Evolutionary conservation across 83 land plant genomes (phyloP).

Genomic region (Diphasiastrum complanatum): DNA sequence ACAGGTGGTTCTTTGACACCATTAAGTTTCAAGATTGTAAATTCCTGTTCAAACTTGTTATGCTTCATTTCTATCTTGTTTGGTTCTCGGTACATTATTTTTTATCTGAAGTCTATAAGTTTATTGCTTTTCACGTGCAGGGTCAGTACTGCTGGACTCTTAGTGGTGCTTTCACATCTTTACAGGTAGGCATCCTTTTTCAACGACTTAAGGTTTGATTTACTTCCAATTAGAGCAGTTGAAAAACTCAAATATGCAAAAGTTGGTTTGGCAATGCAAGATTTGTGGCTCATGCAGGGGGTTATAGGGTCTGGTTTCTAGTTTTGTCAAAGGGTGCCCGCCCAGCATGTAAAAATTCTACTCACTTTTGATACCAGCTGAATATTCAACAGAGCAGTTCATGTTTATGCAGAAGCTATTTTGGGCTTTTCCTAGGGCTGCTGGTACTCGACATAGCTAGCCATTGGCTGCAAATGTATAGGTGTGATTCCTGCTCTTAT

Average conservation of each 20-base stretch:
- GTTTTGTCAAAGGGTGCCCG: not conserved
- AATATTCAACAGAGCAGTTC: not conserved
- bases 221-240: not conserved
- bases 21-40: not conserved
- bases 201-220: not conserved
- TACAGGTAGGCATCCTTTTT: conserved; percentile 47
- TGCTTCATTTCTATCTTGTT: too few species aligned
- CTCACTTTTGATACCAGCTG: not conserved
- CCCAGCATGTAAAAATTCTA: not conserved
- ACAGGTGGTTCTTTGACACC: conserved; percentile 51
- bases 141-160: conserved; percentile 95
- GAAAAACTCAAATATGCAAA: too few species aligned
- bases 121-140: conserved; percentile 27
- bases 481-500: conserved; percentile 58
- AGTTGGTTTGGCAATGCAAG: too few species aligned
- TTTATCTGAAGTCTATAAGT: not conserved
- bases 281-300: too few species aligned
- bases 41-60: not conserved
- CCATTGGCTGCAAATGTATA: conserved; percentile 99
- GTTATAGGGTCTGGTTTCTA: conserved; percentile 1
- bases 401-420: conserved; percentile 50
- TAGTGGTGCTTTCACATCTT: conserved; percentile 80
- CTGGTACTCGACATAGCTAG: conserved; percentile 88
- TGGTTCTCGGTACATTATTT: too few species aligned
- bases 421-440: conserved; percentile 59